These are phyloP conservation scores for Euphorbia celastroides DNA, from an alignment of 441 rosid genomes.

Conservation along the genomic window DNA sequence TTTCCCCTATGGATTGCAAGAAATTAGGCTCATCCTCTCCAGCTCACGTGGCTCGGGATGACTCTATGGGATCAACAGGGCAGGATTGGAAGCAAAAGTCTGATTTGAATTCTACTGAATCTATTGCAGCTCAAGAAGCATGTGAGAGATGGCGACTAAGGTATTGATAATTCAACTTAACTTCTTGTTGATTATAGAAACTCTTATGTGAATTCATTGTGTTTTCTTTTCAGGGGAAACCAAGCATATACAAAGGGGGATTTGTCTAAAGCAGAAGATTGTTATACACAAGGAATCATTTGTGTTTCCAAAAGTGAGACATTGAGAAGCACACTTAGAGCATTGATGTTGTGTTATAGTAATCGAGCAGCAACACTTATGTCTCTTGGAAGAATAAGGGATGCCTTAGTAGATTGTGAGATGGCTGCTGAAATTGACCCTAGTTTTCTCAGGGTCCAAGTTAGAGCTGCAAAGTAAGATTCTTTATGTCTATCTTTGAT, in stretches of 20 bases:
- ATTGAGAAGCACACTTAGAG: constrained; percentile 78
- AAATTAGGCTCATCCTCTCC: constrained; percentile 34
- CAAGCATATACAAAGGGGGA: constrained; percentile 80
- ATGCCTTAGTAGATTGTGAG: constrained; percentile 81
- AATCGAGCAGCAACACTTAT: constrained; percentile 90
- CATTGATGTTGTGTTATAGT: constrained; percentile 89
- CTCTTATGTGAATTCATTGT: constrained; percentile 8
- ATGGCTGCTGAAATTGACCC: constrained; percentile 83
- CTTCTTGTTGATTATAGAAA: not conserved
- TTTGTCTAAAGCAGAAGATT: constrained; percentile 76
- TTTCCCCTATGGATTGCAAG: constrained; percentile 28
- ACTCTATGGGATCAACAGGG: constrained; percentile 32
- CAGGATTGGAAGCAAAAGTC: constrained; percentile 42
- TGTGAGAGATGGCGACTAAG: constrained; percentile 99
- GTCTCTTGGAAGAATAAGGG: constrained; percentile 89
- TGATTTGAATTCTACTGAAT: constrained; percentile 31
- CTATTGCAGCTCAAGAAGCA: constrained; percentile 66
- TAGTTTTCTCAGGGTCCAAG: constrained; percentile 74
- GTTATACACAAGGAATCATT: constrained; percentile 73
- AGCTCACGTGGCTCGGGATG: constrained; percentile 29
- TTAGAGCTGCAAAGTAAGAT: constrained; percentile 90
- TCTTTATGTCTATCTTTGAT: not conserved
- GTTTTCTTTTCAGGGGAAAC: constrained; percentile 67
- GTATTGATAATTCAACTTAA: constrained; percentile 29
- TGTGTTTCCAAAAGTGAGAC: constrained; percentile 60